phyloP scores from a whole-genome alignment of 768 basidiomycete species.

The Tulasnella sp. region DNA sequence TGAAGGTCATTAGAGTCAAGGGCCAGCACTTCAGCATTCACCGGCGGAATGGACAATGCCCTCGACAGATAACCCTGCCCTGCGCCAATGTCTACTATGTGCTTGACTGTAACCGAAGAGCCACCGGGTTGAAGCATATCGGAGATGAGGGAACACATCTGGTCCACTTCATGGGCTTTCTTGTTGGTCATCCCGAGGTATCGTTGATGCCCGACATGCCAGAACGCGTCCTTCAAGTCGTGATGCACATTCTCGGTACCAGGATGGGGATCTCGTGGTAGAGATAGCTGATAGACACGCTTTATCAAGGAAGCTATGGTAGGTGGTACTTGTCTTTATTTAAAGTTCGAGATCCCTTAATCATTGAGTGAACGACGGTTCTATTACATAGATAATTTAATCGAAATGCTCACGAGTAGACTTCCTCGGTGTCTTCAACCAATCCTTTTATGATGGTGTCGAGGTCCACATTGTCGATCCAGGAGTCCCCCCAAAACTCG shows the following conservation, averaged over 20 bases:
- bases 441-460: not conserved
- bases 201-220: not conserved
- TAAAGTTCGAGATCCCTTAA: not conserved
- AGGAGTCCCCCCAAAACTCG: slow-evolving; percentile 12
- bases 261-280: not conserved
- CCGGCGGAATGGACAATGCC: slow-evolving; percentile 11
- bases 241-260: not conserved
- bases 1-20: slow-evolving; percentile 15
- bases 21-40: slow-evolving; percentile 13
- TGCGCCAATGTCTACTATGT: slow-evolving; percentile 18
- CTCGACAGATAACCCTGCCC: slow-evolving; percentile 19
- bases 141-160: slow-evolving; percentile 11
- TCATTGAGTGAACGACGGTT: not conserved
- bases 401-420: slow-evolving; percentile 5
- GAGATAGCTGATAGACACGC: not conserved
- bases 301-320: not conserved
- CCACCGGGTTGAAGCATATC: not conserved
- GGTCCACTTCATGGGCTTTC: slow-evolving; percentile 17
- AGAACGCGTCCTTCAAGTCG: not conserved
- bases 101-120: not conserved
- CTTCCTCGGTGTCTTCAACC: not conserved
- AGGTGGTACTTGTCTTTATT: not conserved
- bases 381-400: not conserved
- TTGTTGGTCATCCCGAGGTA: slow-evolving; percentile 14
- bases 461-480: slow-evolving; percentile 9